These are phyloP conservation scores for Haplosporangium sp. DNA, from an alignment of 371 early-diverging fungal species.

Conservation along the genomic window DNA sequence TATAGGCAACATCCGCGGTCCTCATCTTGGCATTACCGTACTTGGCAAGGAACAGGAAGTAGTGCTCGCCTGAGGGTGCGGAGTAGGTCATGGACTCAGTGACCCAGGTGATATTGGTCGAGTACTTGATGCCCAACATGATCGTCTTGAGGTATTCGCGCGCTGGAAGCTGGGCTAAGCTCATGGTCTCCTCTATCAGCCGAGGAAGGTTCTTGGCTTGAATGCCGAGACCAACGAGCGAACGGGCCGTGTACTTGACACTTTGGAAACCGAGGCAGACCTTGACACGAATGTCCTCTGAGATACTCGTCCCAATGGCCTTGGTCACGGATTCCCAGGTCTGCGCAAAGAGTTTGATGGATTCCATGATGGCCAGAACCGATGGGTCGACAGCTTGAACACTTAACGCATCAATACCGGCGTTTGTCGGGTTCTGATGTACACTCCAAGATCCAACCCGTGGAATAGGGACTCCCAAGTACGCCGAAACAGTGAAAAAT, in stretches of 20 bases:
- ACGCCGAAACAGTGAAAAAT: conserved; percentile 11
- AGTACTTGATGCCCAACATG: conserved; percentile 5
- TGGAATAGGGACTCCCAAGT: conserved; percentile 10
- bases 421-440: not conserved
- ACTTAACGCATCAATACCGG: too few relatives aligned
- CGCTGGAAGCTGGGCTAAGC: not conserved
- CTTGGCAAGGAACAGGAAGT: not conserved
- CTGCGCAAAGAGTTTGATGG: conserved; percentile 8
- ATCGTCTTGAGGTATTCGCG: not conserved
- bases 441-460: not conserved
- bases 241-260: not conserved
- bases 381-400: not conserved
- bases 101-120: conserved; percentile 10
- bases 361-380: not conserved
- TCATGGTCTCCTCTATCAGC: not conserved
- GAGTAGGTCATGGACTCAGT: conserved; percentile 5
- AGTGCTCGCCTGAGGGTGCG: not conserved
- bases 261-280: conserved; percentile 9
- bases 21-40: conserved; percentile 1
- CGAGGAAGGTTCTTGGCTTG: not conserved
- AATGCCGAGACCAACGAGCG: not conserved
- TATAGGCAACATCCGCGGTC: conserved; percentile 5
- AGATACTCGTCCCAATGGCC: not conserved
- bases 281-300: not conserved
- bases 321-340: conserved; percentile 12